Conservation (phyloP, 257 asterid genomes). For the Rehmannia glutinosa region DNA sequence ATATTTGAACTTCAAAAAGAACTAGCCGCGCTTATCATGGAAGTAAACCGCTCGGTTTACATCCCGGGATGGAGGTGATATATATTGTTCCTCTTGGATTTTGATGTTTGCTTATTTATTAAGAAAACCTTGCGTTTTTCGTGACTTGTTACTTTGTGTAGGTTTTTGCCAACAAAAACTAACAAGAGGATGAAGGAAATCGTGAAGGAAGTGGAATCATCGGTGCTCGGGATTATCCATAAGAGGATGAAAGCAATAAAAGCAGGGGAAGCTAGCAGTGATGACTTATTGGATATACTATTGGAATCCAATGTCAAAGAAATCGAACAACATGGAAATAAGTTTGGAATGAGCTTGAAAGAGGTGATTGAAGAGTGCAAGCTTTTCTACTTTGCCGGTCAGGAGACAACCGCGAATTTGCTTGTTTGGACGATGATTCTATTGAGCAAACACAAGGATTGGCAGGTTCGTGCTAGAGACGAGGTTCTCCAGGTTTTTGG, state of each 20-base stretch:
- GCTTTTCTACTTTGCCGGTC: constrained; percentile 44
- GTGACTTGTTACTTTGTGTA: neutral
- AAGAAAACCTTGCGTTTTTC: too few relatives aligned
- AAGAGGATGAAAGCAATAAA: constrained; percentile 18
- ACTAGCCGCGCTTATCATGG: neutral
- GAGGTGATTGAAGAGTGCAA: constrained; percentile 51
- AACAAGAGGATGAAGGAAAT: constrained; percentile 34
- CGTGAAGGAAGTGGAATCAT: constrained; percentile 17
- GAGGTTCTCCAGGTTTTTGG: constrained; percentile 36
- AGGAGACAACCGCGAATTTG: constrained; percentile 37
- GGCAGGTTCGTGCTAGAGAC: constrained; percentile 44
- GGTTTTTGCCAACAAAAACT: constrained; percentile 33
- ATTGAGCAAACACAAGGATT: constrained; percentile 26
- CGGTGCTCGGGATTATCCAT: constrained; percentile 17
- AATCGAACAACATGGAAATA: constrained; percentile 23
- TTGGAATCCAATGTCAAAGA: constrained; percentile 35
- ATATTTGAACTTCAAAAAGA: constrained; percentile 17
- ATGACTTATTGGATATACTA: constrained; percentile 33
- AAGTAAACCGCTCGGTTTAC: neutral
- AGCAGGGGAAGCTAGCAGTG: constrained; percentile 2
- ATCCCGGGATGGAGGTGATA: constrained; percentile 3
- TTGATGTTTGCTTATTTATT: too few relatives aligned
- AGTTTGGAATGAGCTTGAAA: constrained; percentile 23
- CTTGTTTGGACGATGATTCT: constrained; percentile 44
- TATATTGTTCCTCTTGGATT: too few relatives aligned